A percentile compares a stretch with the other conserved stretches of the same genome.
Evolutionary conservation across 2,329 filamentous ascomycete species (phyloP).

Genomic region (Cercospora zeina): DNA sequence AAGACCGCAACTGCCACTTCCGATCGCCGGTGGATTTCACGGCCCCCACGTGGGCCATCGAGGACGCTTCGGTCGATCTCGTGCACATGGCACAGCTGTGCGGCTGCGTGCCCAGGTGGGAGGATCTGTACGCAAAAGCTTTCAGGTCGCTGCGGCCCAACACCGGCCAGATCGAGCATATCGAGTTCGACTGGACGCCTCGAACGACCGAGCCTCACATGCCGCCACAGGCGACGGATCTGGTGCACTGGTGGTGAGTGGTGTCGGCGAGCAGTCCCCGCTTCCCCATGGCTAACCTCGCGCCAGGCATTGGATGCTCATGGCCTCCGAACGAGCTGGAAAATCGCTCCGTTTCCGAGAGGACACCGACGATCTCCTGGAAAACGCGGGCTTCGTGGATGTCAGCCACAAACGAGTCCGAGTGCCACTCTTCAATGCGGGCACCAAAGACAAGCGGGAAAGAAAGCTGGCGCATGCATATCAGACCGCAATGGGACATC

Average conservation of each 20-base stretch:
- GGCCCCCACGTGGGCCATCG: constrained; percentile 70
- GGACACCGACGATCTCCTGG: constrained; percentile 61
- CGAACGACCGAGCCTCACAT: constrained; percentile 60
- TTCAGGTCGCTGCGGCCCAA: constrained; percentile 72
- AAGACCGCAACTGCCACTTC: constrained; percentile 27
- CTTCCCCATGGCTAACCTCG: background rate
- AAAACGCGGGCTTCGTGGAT: constrained; percentile 74
- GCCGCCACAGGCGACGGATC: constrained; percentile 57
- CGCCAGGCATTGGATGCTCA: constrained; percentile 40
- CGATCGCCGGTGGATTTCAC: constrained; percentile 64
- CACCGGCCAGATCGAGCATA: constrained; percentile 75
- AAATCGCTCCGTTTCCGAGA: constrained; percentile 67
- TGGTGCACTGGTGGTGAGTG: constrained; percentile 62
- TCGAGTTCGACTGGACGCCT: constrained; percentile 83
- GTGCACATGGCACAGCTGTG: constrained; percentile 78
- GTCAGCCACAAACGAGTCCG: constrained; percentile 64
- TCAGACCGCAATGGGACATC: constrained; percentile 65
- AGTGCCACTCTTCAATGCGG: constrained; percentile 65
- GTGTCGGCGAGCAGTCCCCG: background rate
- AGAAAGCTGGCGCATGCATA: constrained; percentile 79
- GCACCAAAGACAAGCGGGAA: constrained; percentile 61
- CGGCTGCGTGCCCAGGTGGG: constrained; percentile 77
- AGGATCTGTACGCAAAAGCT: constrained; percentile 67
- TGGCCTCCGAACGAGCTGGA: constrained; percentile 65
- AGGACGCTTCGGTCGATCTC: constrained; percentile 72